Evolutionary conservation across 2,329 filamentous ascomycete species (phyloP), one percentile per base, ranked within the genome.

Genomic region (Aschersonia sp.): DNA sequence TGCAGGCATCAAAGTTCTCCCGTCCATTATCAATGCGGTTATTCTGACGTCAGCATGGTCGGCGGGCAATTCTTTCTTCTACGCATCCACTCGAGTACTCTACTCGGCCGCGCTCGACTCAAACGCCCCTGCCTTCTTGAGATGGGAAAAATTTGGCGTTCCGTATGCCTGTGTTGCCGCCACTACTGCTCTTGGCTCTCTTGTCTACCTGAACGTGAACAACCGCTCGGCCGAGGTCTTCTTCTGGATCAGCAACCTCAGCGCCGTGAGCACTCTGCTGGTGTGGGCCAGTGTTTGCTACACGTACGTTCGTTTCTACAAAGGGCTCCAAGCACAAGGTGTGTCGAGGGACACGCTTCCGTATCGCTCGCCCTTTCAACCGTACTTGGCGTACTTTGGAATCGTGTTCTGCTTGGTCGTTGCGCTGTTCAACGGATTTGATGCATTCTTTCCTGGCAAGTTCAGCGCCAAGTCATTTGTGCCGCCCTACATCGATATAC

Each of bases 361-460:
- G 1, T 86, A 83, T 65, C 79, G 74, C 50, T 74, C 78, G 4
- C 72, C 70, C 22, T 68, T 76, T 51, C 83, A 88, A 64, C 84
- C 84, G 2, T 87, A 76, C 58, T 68, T 79, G 4, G 82, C 83
- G 2, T 88, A 63, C 45, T 76, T 79, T 48, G 73, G 80, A 1
- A 65, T 86, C 5, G 60, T 66, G 2, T 79, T 76, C 48, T 83
- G 79, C 31, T 35, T 30, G 45, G n/a, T 32, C 39, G 81, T 88
- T 66, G 76, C 80, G 1, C 70, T 87, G 50, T 81, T 87, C 39
- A 81, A 83, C 42, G 83, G 83, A 0, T 88, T 86, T 52, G 72
- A 81, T 2, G 79, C 84, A 5, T 88, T 88, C 58, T 69, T 86
- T 50, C 77, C 80, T 0, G 65, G 70, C 11, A 59, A 60, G 35